Evolutionary conservation across 2,329 filamentous ascomycete genomes (phyloP).

Genomic region (Microsporum audouinii): DNA sequence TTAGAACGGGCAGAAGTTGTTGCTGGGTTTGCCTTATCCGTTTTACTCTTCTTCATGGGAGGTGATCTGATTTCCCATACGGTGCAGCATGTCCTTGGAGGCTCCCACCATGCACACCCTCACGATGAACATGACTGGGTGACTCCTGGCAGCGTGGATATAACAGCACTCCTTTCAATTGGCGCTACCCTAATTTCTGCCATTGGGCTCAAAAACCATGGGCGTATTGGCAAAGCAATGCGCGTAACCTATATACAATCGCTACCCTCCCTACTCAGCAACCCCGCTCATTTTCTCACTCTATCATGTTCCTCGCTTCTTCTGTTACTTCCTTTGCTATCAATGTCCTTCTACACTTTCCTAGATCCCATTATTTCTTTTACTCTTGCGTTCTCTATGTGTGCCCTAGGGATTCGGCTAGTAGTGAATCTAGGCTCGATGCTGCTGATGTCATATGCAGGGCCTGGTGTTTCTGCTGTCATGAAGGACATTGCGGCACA

Average conservation of each 20-base stretch:
- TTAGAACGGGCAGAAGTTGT: constrained; percentile 88
- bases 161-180: constrained; percentile 71
- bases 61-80: constrained; percentile 92
- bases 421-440: constrained; percentile 81
- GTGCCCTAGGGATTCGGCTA: constrained; percentile 68
- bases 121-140: constrained; percentile 58
- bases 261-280: constrained; percentile 76
- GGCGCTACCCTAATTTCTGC: constrained; percentile 74
- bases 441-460: constrained; percentile 81
- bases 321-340: constrained; percentile 69
- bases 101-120: constrained; percentile 61
- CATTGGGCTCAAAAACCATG: constrained; percentile 78
- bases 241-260: constrained; percentile 70
- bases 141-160: constrained; percentile 64
- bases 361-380: constrained; percentile 73
- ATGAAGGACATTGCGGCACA: constrained; percentile 76
- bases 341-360: constrained; percentile 67
- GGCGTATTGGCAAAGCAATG: constrained; percentile 84
- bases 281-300: constrained; percentile 90
- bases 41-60: constrained; percentile 94
- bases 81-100: constrained; percentile 82
- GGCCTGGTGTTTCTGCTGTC: constrained; percentile 55
- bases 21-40: constrained; percentile 88
- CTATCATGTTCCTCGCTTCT: constrained; percentile 74
- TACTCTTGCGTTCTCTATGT: constrained; percentile 78